phyloP scores from a whole-genome alignment of 2,329 filamentous ascomycete genomes.

The Scolecobasidium constrictum region DNA sequence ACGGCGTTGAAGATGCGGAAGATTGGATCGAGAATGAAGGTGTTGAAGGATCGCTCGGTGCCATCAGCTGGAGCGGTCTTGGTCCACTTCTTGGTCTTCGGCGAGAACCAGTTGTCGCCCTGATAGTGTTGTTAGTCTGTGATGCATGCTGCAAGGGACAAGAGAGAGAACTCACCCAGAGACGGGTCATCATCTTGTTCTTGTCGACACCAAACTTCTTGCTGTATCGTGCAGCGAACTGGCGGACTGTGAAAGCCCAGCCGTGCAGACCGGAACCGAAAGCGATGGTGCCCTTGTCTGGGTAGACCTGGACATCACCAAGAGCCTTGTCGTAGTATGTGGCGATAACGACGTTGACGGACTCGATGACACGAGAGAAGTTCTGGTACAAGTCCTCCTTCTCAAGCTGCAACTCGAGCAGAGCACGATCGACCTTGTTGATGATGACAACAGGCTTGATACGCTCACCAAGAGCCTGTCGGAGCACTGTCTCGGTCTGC shows the following conservation, averaged over 20 bases:
- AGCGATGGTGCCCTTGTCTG: slow-evolving; percentile 92
- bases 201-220: slow-evolving; percentile 99
- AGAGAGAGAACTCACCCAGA: slow-evolving; percentile 58
- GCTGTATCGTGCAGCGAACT: slow-evolving; percentile 91
- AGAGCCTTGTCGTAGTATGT: slow-evolving; percentile 96
- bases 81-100: slow-evolving; percentile 99
- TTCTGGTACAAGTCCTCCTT: slow-evolving; percentile 99
- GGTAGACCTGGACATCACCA: slow-evolving; percentile 97
- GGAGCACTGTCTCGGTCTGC: slow-evolving; percentile 98
- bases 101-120: slow-evolving; percentile 99
- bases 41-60: slow-evolving; percentile 95
- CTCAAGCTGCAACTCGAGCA: slow-evolving; percentile 95
- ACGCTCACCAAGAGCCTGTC: slow-evolving; percentile 98
- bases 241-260: slow-evolving; percentile 98
- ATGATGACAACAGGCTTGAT: slow-evolving; percentile 99
- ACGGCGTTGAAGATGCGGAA: slow-evolving; percentile 96
- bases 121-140: slow-evolving; percentile 22
- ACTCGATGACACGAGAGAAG: slow-evolving; percentile 99
- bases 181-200: slow-evolving; percentile 99
- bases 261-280: slow-evolving; percentile 99
- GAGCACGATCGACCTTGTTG: slow-evolving; percentile 99
- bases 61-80: slow-evolving; percentile 75
- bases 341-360: slow-evolving; percentile 99
- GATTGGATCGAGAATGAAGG: slow-evolving; percentile 99
- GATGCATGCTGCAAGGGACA: slow-evolving; percentile 15